phyloP scores from a whole-genome alignment of 1,284 basidiomycete species.

The Apiotrichum gracile region DNA sequence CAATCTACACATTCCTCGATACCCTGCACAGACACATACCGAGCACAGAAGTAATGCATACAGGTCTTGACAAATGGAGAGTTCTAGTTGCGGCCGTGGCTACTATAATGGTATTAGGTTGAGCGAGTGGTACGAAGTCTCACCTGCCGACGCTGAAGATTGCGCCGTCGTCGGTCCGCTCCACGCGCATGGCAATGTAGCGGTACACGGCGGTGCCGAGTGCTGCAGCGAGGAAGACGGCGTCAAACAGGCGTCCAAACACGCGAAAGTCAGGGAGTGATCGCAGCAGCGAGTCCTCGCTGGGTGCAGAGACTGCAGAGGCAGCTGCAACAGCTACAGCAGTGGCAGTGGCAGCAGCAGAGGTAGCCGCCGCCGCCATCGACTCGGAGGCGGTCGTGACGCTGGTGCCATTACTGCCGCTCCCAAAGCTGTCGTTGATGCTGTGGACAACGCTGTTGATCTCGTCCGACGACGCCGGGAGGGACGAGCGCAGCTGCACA shows the following conservation, averaged over 20 bases:
- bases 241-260: constrained; percentile 46
- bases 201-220: constrained; percentile 31
- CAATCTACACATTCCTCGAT: no score
- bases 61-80: neutral
- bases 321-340: neutral
- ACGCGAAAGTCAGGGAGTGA: constrained; percentile 46
- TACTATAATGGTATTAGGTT: no score
- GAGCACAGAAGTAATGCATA: neutral
- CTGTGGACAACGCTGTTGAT: constrained; percentile 12
- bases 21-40: constrained; percentile 5
- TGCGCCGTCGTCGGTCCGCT: constrained; percentile 13
- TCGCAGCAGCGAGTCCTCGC: constrained; percentile 33
- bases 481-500: constrained; percentile 43
- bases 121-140: neutral
- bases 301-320: neutral
- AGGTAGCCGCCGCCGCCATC: neutral
- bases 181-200: constrained; percentile 38
- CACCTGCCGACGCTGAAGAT: neutral
- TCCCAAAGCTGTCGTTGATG: no score
- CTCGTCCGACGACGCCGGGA: constrained; percentile 29
- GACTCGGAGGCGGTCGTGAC: neutral
- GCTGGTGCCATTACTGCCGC: neutral
- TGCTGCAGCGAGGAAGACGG: constrained; percentile 42
- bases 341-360: neutral
- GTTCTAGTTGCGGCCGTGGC: no score